Conservation (phyloP, 805 yeast genomes). For the Blastobotrys chiropterorum region DNA sequence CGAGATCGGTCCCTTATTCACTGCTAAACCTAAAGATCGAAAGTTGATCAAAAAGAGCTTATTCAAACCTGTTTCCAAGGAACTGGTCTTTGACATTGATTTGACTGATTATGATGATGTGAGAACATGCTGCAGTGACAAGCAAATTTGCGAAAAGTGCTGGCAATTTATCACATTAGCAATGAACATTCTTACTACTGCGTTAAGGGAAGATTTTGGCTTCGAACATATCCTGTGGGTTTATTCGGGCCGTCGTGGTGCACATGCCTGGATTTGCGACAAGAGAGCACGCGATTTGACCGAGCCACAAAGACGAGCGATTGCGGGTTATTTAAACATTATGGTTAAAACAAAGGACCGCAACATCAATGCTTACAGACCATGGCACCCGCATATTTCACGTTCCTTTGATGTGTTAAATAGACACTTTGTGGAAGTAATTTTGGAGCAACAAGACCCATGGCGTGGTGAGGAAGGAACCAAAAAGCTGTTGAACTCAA, state of each 20-base stretch:
- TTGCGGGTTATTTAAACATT: slow-evolving; percentile 76
- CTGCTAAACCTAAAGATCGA: slow-evolving; percentile 80
- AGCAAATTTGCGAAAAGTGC: slow-evolving; percentile 79
- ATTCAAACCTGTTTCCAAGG: slow-evolving; percentile 77
- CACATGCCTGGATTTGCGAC: slow-evolving; percentile 97
- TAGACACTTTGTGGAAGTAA: slow-evolving; percentile 54
- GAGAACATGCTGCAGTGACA: slow-evolving; percentile 88
- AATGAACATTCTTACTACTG: slow-evolving; percentile 60
- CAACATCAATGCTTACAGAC: slow-evolving; percentile 57
- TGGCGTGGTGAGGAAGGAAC: slow-evolving; percentile 59
- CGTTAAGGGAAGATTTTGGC: slow-evolving; percentile 84
- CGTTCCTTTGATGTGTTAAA: slow-evolving; percentile 67
- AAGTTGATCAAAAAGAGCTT: slow-evolving; percentile 64
- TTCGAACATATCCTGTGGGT: slow-evolving; percentile 87
- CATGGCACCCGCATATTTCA: slow-evolving; percentile 78
- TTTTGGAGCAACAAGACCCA: slow-evolving; percentile 80
- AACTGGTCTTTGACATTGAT: slow-evolving; percentile 93
- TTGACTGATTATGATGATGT: slow-evolving; percentile 92
- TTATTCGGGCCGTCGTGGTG: slow-evolving; percentile 97
- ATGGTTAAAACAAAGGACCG: slow-evolving; percentile 38
- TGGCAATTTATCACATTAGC: slow-evolving; percentile 92
- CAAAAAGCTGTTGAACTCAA: slow-evolving; percentile 47
- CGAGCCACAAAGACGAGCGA: slow-evolving; percentile 68
- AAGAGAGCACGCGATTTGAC: slow-evolving; percentile 65
- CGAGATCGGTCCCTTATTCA: slow-evolving; percentile 90